Conservation (phyloP, 768 basidiomycete species). For the Auricularia sp. region DNA sequence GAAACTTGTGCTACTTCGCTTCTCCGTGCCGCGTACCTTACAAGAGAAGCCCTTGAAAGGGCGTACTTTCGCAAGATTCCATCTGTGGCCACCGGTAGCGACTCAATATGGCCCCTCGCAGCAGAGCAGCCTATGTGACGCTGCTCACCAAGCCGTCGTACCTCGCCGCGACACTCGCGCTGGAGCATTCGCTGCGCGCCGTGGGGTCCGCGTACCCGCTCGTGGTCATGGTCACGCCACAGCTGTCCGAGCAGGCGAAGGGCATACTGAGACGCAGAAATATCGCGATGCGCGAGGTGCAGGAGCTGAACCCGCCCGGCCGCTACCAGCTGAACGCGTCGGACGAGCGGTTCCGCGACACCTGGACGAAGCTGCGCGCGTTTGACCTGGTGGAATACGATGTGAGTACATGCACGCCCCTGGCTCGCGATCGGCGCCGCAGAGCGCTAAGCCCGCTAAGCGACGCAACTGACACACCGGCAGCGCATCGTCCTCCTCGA, state of each 20-base stretch:
- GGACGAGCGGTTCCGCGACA: slow-evolving; percentile 16
- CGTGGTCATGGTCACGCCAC: slow-evolving; percentile 63
- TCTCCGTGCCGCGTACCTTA: neutral
- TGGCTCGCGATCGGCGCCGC: neutral
- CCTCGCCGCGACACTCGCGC: slow-evolving; percentile 50
- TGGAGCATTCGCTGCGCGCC: slow-evolving; percentile 42
- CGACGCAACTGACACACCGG: slow-evolving; percentile 3
- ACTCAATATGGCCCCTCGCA: neutral
- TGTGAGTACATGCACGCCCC: slow-evolving; percentile 26
- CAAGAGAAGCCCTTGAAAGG: neutral
- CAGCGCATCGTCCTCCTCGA: slow-evolving; percentile 76
- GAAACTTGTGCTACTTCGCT: neutral
- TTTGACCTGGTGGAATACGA: slow-evolving; percentile 64
- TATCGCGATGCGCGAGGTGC: slow-evolving; percentile 50
- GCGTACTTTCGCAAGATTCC: neutral
- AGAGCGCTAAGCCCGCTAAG: neutral
- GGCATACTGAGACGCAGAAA: slow-evolving; percentile 40
- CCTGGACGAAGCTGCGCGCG: slow-evolving; percentile 39
- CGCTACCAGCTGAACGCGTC: slow-evolving; percentile 1
- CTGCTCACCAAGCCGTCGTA: slow-evolving; percentile 61
- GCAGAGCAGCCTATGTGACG: slow-evolving; percentile 58
- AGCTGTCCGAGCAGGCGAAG: slow-evolving; percentile 40
- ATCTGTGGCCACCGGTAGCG: neutral
- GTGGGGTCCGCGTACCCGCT: slow-evolving; percentile 62
- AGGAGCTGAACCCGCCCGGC: slow-evolving; percentile 38